Evolutionary conservation across 202 grass and related monocot species (phyloP).

Genomic region (Panicum virgatum): DNA sequence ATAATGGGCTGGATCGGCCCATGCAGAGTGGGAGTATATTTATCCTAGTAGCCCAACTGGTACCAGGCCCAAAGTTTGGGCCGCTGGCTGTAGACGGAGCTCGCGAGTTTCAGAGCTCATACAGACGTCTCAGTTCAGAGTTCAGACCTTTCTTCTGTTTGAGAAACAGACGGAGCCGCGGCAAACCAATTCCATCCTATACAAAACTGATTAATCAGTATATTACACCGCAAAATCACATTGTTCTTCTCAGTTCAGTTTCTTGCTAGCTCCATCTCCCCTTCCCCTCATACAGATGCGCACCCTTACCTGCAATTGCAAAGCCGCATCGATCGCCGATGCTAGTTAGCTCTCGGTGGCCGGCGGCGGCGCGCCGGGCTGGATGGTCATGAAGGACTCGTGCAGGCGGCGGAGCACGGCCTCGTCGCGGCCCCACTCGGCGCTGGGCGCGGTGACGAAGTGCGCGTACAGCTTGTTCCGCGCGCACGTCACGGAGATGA

Average conservation of each 20-base stretch:
- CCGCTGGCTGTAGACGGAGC: background rate
- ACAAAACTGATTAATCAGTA: slow-evolving; percentile 40
- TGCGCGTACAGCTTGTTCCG: slow-evolving; percentile 91
- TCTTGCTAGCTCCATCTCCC: background rate
- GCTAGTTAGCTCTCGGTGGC: background rate
- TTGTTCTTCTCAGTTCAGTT: background rate
- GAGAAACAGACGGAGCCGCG: too few relatives aligned
- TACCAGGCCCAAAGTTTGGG: background rate
- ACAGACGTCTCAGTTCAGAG: too few relatives aligned
- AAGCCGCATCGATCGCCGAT: too few relatives aligned
- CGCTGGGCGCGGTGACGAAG: slow-evolving; percentile 78
- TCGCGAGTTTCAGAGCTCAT: too few relatives aligned
- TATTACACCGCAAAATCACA: background rate
- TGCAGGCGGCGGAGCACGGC: slow-evolving; percentile 70
- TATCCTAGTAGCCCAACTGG: background rate
- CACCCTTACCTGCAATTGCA: background rate
- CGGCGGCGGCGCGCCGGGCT: slow-evolving; percentile 17
- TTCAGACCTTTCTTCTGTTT: too few relatives aligned
- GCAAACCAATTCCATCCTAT: slow-evolving; percentile 9
- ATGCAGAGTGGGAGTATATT: background rate
- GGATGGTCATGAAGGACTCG: slow-evolving; percentile 79
- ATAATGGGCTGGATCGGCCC: background rate
- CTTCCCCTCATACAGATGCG: background rate
- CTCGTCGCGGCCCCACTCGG: slow-evolving; percentile 74
- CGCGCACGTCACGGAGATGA: slow-evolving; percentile 85